Evolutionary conservation across 371 early-diverging fungal genomes (phyloP).

Genomic region (Rhizopus stolonifer): DNA sequence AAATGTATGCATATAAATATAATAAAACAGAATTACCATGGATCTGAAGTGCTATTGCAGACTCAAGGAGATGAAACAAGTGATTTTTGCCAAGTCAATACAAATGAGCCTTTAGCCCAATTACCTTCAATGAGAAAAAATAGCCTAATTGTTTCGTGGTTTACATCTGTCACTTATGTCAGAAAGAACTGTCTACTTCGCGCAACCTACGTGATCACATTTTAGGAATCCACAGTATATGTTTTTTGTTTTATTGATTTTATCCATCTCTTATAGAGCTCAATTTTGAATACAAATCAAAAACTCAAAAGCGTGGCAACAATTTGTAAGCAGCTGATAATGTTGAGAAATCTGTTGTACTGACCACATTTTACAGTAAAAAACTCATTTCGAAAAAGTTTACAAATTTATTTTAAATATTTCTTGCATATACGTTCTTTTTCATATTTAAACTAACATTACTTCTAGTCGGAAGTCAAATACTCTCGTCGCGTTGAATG

Average conservation of each 20-base stretch:
- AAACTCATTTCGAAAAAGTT: constrained; percentile 6
- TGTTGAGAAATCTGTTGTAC: constrained; percentile 5
- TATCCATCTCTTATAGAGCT: constrained; percentile 3
- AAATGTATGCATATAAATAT: too few relatives aligned
- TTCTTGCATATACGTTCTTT: constrained; percentile 4
- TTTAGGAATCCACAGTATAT: constrained; percentile 6
- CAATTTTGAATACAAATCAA: constrained; percentile 10
- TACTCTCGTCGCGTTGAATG: constrained; percentile 10
- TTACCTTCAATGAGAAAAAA: constrained; percentile 1
- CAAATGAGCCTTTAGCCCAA: neutral
- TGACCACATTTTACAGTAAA: constrained; percentile 9
- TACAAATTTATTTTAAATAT: constrained; percentile 3
- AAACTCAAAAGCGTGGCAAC: constrained; percentile 3
- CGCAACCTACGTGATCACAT: constrained; percentile 7
- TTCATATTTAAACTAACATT: constrained; percentile 9
- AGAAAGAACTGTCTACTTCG: constrained; percentile 2
- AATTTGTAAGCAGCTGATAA: constrained; percentile 5
- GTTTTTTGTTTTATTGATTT: constrained; percentile 8
- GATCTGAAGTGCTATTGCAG: too few relatives aligned
- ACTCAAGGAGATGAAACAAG: too few relatives aligned
- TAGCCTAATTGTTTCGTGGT: neutral
- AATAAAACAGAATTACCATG: too few relatives aligned
- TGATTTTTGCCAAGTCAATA: too few relatives aligned
- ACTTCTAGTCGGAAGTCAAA: constrained; percentile 4
- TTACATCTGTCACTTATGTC: constrained; percentile 8